Base-by-base conservation (phyloP, 768 basidiomycete species). In the Calocera viscosa region DNA sequence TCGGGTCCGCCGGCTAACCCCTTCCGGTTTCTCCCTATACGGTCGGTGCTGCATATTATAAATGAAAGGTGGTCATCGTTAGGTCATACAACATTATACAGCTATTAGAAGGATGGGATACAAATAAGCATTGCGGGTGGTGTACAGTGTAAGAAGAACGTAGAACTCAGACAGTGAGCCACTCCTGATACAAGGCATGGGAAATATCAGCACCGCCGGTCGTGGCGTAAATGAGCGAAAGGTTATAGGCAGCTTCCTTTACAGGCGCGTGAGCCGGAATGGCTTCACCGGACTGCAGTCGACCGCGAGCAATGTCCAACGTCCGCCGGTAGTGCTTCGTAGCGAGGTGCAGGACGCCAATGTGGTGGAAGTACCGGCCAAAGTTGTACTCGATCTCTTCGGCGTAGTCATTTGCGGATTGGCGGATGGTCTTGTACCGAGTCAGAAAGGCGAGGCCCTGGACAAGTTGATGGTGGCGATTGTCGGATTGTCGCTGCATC, bases 311-410 rank as follows among this genome's bases (percentile, higher is more conserved):
- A 33, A 86, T 76, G 43, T 84, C 80, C 7, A 96, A 78, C 1
- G 88, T 90, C 24, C 80, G 79, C 69, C 92, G 86, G 71, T 96
- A 97, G 76, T 96, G 93, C 65, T 81, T 85, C 16, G 87, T 85
- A 0, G 94, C 94, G 71, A 91, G 84, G 2, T 89, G 83, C 66
- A 47, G 43, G 8, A 47, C 68, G 92, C 93, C 90, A n/a, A 96
- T 79, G 68, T 94, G 90, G 73, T 98, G 95, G 74, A 96, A 98
- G 1, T 86, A 84, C 53, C 95, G 81, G 0, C 88, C 95, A 73
- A 94, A 90, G 75, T 99, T 99, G 74, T 84, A 97, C 67, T 99
- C 91, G 2, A 95, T 87, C 75, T 98, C 94, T 32, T 85, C 82
- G 26, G 82, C 63, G n/a, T 70, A 70, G 1, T 78, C 75, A 1